A percentile compares a stretch with the other conserved stretches of the same genome.
Conservation (phyloP, 2,329 filamentous ascomycete species). For the Fusarium guadeloupense region DNA sequence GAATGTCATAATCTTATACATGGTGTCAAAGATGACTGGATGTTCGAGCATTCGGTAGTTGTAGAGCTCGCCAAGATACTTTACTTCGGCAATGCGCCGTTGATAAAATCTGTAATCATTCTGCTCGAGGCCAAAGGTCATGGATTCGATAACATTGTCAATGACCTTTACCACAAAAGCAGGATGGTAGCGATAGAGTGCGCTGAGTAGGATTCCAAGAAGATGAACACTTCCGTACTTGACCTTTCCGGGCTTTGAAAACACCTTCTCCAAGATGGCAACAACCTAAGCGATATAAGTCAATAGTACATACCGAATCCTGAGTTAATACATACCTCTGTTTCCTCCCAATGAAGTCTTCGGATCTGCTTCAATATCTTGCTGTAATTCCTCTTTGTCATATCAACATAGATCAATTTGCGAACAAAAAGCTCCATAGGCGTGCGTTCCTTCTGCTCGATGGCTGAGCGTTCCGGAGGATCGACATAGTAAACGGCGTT, state of each 20-base stretch:
- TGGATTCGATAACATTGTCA: slow-evolving; percentile 88
- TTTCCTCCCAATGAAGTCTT: slow-evolving; percentile 96
- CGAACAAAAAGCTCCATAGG: slow-evolving; percentile 93
- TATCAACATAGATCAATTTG: slow-evolving; percentile 90
- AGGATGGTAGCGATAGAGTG: slow-evolving; percentile 90
- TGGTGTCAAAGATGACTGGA: slow-evolving; percentile 90
- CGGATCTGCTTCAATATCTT: slow-evolving; percentile 94
- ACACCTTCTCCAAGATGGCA: slow-evolving; percentile 83
- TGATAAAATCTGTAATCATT: slow-evolving; percentile 99
- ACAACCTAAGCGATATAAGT: slow-evolving; percentile 64
- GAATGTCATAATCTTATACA: slow-evolving; percentile 95
- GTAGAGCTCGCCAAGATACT: slow-evolving; percentile 95
- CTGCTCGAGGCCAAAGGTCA: slow-evolving; percentile 87
- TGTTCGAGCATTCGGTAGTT: slow-evolving; percentile 98
- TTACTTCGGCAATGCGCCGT: slow-evolving; percentile 91
- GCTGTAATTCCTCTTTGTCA: slow-evolving; percentile 93
- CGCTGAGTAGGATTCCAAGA: slow-evolving; percentile 86
- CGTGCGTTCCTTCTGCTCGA: slow-evolving; percentile 95
- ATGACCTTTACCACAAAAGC: slow-evolving; percentile 91
- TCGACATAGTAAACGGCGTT: slow-evolving; percentile 99
- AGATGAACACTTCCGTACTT: slow-evolving; percentile 98
- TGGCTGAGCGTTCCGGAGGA: slow-evolving; percentile 89
- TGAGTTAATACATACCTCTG: slow-evolving; percentile 65
- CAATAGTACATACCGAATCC: not conserved
- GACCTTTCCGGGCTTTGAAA: slow-evolving; percentile 95